Evolutionary conservation across 2,329 filamentous ascomycete species (phyloP), one percentile per base, ranked within the genome.

Genomic region (Talaromyces funiculosus): DNA sequence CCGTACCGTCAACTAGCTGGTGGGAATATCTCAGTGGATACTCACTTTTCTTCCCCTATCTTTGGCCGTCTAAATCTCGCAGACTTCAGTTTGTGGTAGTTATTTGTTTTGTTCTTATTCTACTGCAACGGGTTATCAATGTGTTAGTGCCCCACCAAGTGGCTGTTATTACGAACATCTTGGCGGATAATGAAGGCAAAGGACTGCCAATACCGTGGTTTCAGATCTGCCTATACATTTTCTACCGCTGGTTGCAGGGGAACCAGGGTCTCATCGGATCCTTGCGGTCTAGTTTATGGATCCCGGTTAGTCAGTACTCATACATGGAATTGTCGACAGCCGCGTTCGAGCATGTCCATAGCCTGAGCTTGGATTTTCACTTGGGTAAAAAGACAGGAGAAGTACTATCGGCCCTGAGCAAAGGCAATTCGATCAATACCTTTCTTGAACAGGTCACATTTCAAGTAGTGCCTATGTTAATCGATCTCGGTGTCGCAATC

Each of bases 381-480:
- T 84, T 97, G 3, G 92, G 91, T 57, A 99, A 99, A 77, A 90
- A 93, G 70, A 99, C 94, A 0, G 94, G 94, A 64, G 94, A 99
- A 75, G 92, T 99, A 9, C 80, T 97, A 16, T 97, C 93, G 14
- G 94, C 94, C 0, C 82, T 99, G 65, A 96, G 94, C 78, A 99
- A 99, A 74, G 94, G 94, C 49, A 92, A 89, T 63, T 90, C 93
- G 3, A 96, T 99, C 80, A 97, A 97, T 71, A 91, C 89, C 5
- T 99, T 99, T 73, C 83, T 99, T 60, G 94, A 97, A 75, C 92
- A 96, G 75, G 86, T 97, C 66, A 97, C 93, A 0, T 99, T 99
- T 71, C 90, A 95, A 72, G 90, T 99, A 9, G 83, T 96, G 14
- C 94, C 94, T 0, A 97, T 97, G 92, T 81, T 97, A 35, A 83